Conservation (phyloP, 768 basidiomycete species). For the Rhodotorula taiwanensis region DNA sequence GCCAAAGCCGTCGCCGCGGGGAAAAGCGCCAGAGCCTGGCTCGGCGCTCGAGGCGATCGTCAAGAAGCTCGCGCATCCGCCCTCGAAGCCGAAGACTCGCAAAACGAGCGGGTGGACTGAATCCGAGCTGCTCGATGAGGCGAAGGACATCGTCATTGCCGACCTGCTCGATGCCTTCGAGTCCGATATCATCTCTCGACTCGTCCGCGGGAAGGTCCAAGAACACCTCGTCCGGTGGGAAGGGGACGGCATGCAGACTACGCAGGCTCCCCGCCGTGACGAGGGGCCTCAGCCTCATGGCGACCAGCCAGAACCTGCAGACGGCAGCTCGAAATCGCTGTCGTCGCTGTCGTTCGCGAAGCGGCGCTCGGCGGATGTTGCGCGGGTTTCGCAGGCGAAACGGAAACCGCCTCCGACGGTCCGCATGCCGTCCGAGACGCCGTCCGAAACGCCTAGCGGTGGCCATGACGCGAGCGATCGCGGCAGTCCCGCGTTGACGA, state of each 20-base stretch:
- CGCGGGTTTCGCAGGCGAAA: background rate
- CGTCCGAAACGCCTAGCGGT: constrained; percentile 16
- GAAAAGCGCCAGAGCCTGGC: background rate
- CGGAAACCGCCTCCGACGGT: background rate
- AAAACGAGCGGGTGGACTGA: constrained; percentile 35
- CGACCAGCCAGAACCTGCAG: background rate
- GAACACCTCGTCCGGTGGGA: constrained; percentile 32
- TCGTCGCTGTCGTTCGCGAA: constrained; percentile 24
- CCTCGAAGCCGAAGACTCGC: background rate
- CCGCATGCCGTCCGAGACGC: constrained; percentile 31
- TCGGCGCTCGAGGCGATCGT: constrained; percentile 11
- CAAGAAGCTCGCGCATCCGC: constrained; percentile 13
- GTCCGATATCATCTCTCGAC: constrained; percentile 27
- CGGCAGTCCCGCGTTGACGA: background rate
- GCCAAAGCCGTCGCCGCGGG: background rate
- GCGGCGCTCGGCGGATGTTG: background rate
- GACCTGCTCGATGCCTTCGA: constrained; percentile 34
- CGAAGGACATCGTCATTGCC: constrained; percentile 29
- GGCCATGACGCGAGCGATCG: constrained; percentile 3
- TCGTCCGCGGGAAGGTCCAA: constrained; percentile 30
- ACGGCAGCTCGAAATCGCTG: constrained; percentile 5
- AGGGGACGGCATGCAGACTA: constrained; percentile 1
- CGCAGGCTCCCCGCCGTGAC: constrained; percentile 1
- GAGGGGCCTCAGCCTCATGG: background rate
- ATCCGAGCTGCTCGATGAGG: constrained; percentile 31